These are phyloP conservation scores for Lantana camara DNA, from an alignment of 257 asterid genomes.

Conservation along the genomic window DNA sequence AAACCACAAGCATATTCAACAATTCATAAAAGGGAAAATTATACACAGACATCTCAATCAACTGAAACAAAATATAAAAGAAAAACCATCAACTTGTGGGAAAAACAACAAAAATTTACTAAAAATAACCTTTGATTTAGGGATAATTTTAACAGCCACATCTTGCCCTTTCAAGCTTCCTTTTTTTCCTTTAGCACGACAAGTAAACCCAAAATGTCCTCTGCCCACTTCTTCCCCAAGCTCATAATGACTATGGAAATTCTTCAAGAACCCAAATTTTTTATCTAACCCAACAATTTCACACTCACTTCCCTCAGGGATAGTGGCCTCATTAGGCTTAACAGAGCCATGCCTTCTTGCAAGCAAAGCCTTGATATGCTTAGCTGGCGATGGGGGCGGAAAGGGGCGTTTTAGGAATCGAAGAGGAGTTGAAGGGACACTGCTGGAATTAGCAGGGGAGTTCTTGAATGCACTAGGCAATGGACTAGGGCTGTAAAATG, in stretches of 20 bases:
- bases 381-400: conserved; percentile 98
- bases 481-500: conserved; percentile 97
- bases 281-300: conserved; percentile 77
- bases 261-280: conserved; percentile 76
- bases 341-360: conserved; percentile 87
- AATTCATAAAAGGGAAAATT: conserved; percentile 1
- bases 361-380: conserved; percentile 87
- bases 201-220: conserved; percentile 95
- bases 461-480: conserved; percentile 71
- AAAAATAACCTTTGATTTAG: conserved; percentile 73
- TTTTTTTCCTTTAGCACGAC: conserved; percentile 76
- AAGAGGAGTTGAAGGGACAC: conserved; percentile 83
- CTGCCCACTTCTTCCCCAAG: conserved; percentile 89
- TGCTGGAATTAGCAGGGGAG: conserved; percentile 79
- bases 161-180: conserved; percentile 87
- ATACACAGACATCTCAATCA: background rate
- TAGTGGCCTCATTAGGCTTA: conserved; percentile 86
- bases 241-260: conserved; percentile 59
- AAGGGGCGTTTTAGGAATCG: conserved; percentile 82
- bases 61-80: too few relatives aligned
- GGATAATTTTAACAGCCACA: conserved; percentile 90
- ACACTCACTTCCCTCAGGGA: conserved; percentile 95
- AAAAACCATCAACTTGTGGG: background rate
- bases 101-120: background rate
- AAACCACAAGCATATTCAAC: background rate